Evolutionary conservation across 371 early-diverging fungal genomes (phyloP).

Genomic region (Apophysomyces elegans): DNA sequence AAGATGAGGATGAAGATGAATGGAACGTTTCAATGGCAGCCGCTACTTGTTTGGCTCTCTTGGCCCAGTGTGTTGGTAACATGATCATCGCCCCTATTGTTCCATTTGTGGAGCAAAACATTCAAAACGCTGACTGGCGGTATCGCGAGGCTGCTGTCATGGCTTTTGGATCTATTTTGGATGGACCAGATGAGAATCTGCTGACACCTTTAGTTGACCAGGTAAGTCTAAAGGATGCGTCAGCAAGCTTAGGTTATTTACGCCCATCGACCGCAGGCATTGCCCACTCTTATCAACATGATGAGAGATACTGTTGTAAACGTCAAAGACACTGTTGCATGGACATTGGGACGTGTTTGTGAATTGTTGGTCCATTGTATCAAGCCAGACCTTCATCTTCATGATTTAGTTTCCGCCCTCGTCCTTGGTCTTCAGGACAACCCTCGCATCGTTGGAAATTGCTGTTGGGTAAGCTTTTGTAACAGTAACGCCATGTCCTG

Average conservation of each 20-base stretch:
- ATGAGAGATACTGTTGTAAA: constrained; percentile 84
- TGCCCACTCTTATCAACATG: constrained; percentile 86
- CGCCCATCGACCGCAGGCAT: constrained; percentile 48
- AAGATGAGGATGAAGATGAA: constrained; percentile 97
- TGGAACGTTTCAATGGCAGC: constrained; percentile 98
- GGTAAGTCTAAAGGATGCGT: constrained; percentile 15
- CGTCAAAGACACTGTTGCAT: constrained; percentile 95
- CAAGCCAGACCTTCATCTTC: constrained; percentile 74
- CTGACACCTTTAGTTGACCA: constrained; percentile 81
- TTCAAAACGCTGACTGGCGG: constrained; percentile 86
- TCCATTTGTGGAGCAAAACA: constrained; percentile 89
- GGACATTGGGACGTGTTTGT: constrained; percentile 94
- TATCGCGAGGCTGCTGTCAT: constrained; percentile 96
- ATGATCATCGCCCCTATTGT: constrained; percentile 80
- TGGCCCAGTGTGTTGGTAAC: constrained; percentile 83
- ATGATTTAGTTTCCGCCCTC: constrained; percentile 75
- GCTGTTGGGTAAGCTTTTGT: constrained; percentile 71
- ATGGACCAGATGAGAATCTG: constrained; percentile 80
- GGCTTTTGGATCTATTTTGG: constrained; percentile 97
- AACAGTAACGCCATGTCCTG: background rate
- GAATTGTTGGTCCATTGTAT: constrained; percentile 75
- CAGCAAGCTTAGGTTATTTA: background rate
- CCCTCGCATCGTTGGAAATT: constrained; percentile 89
- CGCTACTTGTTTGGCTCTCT: constrained; percentile 88
- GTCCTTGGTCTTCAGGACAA: constrained; percentile 82